Evolutionary conservation across 2,329 filamentous ascomycete genomes (phyloP).

Genomic region (Mycosphaerella sp.): DNA sequence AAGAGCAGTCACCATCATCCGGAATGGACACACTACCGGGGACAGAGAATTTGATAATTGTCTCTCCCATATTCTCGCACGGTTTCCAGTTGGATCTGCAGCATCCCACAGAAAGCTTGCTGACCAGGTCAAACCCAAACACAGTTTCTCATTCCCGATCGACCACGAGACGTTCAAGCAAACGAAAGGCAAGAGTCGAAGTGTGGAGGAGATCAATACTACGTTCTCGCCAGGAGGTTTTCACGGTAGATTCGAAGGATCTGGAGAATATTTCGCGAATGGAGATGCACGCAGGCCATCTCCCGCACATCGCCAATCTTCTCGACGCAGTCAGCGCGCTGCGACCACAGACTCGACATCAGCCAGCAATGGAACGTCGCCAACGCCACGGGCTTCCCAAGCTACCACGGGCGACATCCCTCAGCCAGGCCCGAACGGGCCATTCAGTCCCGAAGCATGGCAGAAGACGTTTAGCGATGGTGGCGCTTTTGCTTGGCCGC

Average conservation of each 20-base stretch:
- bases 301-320: conserved; percentile 15
- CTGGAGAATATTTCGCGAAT: conserved; percentile 39
- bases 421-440: neutral
- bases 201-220: conserved; percentile 46
- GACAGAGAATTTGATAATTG: conserved; percentile 12
- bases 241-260: conserved; percentile 42
- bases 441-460: conserved; percentile 36
- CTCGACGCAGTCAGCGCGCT: conserved; percentile 11
- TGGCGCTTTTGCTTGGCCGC: conserved; percentile 33
- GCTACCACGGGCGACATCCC: neutral
- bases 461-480: conserved; percentile 41
- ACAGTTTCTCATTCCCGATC: conserved; percentile 32
- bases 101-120: conserved; percentile 16
- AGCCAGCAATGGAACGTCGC: conserved; percentile 11
- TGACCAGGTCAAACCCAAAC: conserved; percentile 18
- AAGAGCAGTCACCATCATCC: conserved; percentile 21
- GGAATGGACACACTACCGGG: conserved; percentile 17
- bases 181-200: conserved; percentile 40
- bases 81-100: conserved; percentile 16
- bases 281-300: conserved; percentile 16
- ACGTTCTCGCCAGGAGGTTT: conserved; percentile 45
- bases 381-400: conserved; percentile 7
- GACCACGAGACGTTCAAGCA: conserved; percentile 24
- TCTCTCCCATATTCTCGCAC: conserved; percentile 19
- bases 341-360: conserved; percentile 17